Conservation (phyloP, 495 filamentous ascomycete species). For the Neurospora sublineolata region DNA sequence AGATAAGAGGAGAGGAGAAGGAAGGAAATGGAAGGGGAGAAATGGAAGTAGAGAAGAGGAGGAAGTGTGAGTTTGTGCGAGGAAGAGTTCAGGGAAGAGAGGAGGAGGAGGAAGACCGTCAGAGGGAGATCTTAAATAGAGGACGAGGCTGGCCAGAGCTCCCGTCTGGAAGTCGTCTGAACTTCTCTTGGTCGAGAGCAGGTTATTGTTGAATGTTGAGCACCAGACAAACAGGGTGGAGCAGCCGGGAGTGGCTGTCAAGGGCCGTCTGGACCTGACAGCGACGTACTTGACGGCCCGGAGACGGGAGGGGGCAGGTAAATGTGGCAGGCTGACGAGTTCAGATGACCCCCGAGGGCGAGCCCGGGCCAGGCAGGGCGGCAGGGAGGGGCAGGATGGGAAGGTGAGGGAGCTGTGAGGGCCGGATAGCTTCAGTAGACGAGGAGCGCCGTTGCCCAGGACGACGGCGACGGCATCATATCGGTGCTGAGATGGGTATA, state of each 20-base stretch:
- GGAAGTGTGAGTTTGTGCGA: not conserved
- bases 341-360: not conserved
- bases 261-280: not conserved
- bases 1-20: not conserved
- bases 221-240: not conserved
- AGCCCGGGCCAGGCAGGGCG: not conserved
- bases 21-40: not conserved
- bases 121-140: not conserved
- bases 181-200: not conserved
- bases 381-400: not conserved
- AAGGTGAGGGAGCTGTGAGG: not conserved
- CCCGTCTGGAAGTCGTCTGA: not conserved
- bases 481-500: not conserved
- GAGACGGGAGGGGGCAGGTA: not conserved
- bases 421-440: not conserved
- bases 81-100: not conserved
- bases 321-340: not conserved
- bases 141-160: not conserved
- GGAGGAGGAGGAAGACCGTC: not conserved
- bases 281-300: not conserved
- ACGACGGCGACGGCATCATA: not conserved
- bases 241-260: conserved; percentile 5
- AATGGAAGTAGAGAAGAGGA: not conserved
- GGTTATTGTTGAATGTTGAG: conserved; percentile 4
- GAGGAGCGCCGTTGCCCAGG: not conserved